Percentiles rank a stretch among this genome's conserved stretches.
Evolutionary conservation across 306 rosid species (phyloP).

Genomic region (Alnus glutinosa): DNA sequence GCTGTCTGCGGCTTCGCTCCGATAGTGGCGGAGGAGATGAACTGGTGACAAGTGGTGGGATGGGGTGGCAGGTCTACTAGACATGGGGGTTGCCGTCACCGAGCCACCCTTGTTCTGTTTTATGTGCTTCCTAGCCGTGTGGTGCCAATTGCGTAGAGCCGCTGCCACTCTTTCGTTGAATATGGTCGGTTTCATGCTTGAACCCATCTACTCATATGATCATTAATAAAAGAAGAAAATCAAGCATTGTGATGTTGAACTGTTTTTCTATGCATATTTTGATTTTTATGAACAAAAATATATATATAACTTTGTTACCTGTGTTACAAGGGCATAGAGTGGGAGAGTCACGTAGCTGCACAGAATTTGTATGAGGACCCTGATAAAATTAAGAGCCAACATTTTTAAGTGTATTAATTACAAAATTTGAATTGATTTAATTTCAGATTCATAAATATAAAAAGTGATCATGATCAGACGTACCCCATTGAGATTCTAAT

Average conservation of each 20-base stretch:
- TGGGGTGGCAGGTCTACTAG: constrained; percentile 60
- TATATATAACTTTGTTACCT: constrained; percentile 40
- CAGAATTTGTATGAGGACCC: constrained; percentile 70
- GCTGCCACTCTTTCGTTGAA: constrained; percentile 74
- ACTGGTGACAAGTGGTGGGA: constrained; percentile 53
- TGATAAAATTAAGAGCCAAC: constrained; percentile 17
- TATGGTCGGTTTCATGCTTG: constrained; percentile 76
- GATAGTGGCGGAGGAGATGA: constrained; percentile 54
- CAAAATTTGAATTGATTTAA: not conserved
- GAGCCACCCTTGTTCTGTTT: constrained; percentile 50
- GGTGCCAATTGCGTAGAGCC: constrained; percentile 80
- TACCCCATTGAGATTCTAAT: constrained; percentile 90
- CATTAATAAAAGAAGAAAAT: no score
- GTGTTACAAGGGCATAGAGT: constrained; percentile 87
- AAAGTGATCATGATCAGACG: constrained; percentile 8
- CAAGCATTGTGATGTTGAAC: not conserved
- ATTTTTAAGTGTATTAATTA: not conserved
- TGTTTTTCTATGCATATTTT: not conserved
- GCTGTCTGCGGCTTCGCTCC: constrained; percentile 48
- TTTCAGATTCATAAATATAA: not conserved
- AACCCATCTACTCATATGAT: constrained; percentile 64
- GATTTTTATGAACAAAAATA: no score
- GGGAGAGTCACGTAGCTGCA: constrained; percentile 95
- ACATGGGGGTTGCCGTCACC: constrained; percentile 32
- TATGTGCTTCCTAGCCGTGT: constrained; percentile 53